Conservation (phyloP, 306 rosid species). For the Pterocarpus santalinus region DNA sequence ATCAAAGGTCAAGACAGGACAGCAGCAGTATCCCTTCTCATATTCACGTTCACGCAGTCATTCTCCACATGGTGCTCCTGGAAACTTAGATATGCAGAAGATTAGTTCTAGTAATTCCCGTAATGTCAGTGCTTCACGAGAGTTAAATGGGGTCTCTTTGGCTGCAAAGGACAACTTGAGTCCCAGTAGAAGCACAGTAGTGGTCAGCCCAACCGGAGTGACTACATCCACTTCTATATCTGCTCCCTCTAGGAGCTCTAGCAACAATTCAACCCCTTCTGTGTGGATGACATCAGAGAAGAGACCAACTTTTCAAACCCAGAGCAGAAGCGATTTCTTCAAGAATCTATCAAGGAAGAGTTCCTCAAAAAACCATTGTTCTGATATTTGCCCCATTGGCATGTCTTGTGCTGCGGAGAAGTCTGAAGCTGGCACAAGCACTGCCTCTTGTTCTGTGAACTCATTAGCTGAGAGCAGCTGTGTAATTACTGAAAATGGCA, state of each 20-base stretch:
- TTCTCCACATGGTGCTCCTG: slow-evolving; percentile 35
- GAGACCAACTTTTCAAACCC: slow-evolving; percentile 46
- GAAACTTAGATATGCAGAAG: slow-evolving; percentile 39
- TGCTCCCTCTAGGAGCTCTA: slow-evolving; percentile 30
- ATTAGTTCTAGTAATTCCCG: slow-evolving; percentile 26
- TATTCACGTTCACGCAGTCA: slow-evolving; percentile 24
- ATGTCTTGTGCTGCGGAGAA: neutral
- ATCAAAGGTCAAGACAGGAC: slow-evolving; percentile 47
- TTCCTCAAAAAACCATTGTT: slow-evolving; percentile 25
- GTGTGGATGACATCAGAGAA: slow-evolving; percentile 42
- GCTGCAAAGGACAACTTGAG: slow-evolving; percentile 42
- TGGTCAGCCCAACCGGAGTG: slow-evolving; percentile 16
- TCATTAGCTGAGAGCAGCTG: slow-evolving; percentile 21
- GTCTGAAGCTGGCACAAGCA: slow-evolving; percentile 33
- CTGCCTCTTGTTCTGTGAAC: neutral
- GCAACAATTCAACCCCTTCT: slow-evolving; percentile 43
- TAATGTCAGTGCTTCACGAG: slow-evolving; percentile 36
- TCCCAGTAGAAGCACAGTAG: slow-evolving; percentile 41
- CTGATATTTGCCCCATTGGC: slow-evolving; percentile 20
- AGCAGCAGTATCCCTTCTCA: slow-evolving; percentile 39
- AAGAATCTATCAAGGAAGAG: slow-evolving; percentile 51
- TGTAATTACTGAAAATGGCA: neutral
- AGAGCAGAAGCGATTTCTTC: slow-evolving; percentile 54
- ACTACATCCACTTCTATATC: slow-evolving; percentile 37
- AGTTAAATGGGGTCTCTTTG: slow-evolving; percentile 43